phyloP scores from a whole-genome alignment of 331 rosid species.

The Erythrophleum ivorense region DNA sequence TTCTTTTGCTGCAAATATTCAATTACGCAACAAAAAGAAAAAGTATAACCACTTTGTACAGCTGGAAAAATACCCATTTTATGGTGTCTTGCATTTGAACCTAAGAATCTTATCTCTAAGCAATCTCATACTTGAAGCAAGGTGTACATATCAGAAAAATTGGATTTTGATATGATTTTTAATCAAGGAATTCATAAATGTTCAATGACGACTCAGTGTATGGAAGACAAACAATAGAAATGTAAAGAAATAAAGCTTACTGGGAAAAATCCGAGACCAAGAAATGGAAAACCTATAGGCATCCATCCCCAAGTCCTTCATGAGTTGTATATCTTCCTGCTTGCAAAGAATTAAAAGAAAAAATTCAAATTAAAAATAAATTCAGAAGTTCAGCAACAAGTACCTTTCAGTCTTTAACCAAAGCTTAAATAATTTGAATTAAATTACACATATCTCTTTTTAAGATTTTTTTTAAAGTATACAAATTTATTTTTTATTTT shows the following conservation, averaged over 20 bases:
- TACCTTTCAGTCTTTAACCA: no score
- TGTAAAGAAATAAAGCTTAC: constrained; percentile 43
- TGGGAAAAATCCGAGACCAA: constrained; percentile 74
- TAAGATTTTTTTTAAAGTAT: no score
- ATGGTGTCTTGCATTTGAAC: not conserved
- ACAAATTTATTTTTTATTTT: no score
- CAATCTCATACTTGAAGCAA: not conserved
- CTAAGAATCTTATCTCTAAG: not conserved
- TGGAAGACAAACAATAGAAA: not conserved
- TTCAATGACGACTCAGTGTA: not conserved
- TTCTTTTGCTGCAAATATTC: no score
- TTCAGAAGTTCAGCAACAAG: no score
- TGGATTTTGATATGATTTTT: no score
- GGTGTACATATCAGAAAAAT: no score
- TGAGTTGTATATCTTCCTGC: constrained; percentile 69
- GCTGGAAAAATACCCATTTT: not conserved
- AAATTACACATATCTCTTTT: no score
- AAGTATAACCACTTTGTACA: no score
- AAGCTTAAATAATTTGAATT: no score
- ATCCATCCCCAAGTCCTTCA: constrained; percentile 82
- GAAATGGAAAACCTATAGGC: constrained; percentile 83
- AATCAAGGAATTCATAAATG: not conserved
- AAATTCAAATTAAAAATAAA: not conserved
- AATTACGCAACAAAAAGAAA: no score
- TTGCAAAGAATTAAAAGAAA: not conserved